Conservation (phyloP, 2,329 filamentous ascomycete genomes). For the Penicillium sclerotigenum region DNA sequence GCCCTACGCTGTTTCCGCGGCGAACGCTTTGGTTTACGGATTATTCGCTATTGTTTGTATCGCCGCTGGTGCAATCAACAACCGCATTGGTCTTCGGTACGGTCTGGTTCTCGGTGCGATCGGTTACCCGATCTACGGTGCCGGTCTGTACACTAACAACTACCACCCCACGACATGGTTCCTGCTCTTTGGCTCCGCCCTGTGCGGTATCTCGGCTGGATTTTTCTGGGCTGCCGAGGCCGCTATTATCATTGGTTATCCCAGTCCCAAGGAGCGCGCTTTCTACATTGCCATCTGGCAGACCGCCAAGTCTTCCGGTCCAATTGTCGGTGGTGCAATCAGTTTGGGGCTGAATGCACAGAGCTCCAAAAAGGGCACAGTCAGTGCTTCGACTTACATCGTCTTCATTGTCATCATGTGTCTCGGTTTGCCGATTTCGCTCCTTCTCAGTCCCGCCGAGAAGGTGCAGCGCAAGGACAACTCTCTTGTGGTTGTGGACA, state of each 20-base stretch:
- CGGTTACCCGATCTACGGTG: constrained; percentile 49
- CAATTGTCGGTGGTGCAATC: constrained; percentile 24
- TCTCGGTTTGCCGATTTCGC: constrained; percentile 21
- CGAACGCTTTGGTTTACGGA: constrained; percentile 50
- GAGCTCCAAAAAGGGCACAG: constrained; percentile 12
- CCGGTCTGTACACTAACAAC: constrained; percentile 51
- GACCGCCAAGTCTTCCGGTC: constrained; percentile 24
- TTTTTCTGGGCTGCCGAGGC: constrained; percentile 52
- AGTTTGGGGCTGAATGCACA: constrained; percentile 23
- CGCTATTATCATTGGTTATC: constrained; percentile 48
- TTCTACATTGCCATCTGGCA: constrained; percentile 27
- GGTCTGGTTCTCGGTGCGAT: constrained; percentile 43
- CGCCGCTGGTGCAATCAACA: constrained; percentile 49
- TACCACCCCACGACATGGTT: constrained; percentile 51
- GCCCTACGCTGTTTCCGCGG: constrained; percentile 52
- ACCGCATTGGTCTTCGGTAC: constrained; percentile 47
- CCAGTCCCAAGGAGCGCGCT: constrained; percentile 22
- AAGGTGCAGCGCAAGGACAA: constrained; percentile 25
- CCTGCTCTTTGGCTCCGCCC: constrained; percentile 47
- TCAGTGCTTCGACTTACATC: constrained; percentile 23
- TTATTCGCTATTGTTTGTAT: constrained; percentile 48
- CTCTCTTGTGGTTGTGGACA: constrained; percentile 23
- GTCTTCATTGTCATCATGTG: constrained; percentile 28
- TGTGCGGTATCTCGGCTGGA: constrained; percentile 48
- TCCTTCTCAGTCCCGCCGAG: constrained; percentile 23